A percentile compares a stretch with the other conserved stretches of the same genome.
phyloP scores from a whole-genome alignment of 352 stramenopile species.

The Globisporangium echinulatum region DNA sequence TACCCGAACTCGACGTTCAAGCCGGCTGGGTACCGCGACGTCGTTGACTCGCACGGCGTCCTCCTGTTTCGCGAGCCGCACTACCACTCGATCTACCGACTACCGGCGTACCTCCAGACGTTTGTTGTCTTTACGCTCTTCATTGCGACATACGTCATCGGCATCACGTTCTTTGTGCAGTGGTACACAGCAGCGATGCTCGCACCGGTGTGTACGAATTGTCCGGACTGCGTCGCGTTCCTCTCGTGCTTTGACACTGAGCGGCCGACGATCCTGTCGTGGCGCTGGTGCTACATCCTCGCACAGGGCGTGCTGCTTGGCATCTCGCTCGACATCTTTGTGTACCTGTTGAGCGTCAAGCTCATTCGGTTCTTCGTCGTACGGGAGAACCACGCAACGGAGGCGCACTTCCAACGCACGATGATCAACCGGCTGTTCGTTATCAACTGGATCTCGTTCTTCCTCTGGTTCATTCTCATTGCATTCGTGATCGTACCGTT shows the following conservation, averaged over 20 bases:
- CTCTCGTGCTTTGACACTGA: conserved; percentile 81
- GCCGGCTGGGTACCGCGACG: conserved; percentile 65
- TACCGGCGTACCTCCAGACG: conserved; percentile 77
- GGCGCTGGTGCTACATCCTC: conserved; percentile 81
- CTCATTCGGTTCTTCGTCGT: conserved; percentile 79
- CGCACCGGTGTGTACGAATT: conserved; percentile 73
- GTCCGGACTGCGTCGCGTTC: conserved; percentile 60
- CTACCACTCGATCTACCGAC: conserved; percentile 72
- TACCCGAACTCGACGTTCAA: conserved; percentile 79
- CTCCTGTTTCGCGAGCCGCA: conserved; percentile 78
- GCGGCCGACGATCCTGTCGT: conserved; percentile 60
- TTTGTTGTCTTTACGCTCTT: conserved; percentile 77
- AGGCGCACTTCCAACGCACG: conserved; percentile 74
- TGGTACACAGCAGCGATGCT: conserved; percentile 87
- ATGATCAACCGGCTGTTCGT: conserved; percentile 84
- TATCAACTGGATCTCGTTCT: conserved; percentile 90
- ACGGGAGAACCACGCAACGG: conserved; percentile 76
- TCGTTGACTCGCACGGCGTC: conserved; percentile 63
- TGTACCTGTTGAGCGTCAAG: conserved; percentile 80
- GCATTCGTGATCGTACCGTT: conserved; percentile 86
- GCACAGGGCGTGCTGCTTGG: conserved; percentile 76
- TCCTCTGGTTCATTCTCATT: conserved; percentile 87
- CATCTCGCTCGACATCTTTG: conserved; percentile 78
- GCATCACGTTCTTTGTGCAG: conserved; percentile 83
- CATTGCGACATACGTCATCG: conserved; percentile 69